These are phyloP conservation scores for Miscanthus lutarioriparius DNA, from an alignment of 176 grass and related monocot species.

Conservation along the genomic window DNA sequence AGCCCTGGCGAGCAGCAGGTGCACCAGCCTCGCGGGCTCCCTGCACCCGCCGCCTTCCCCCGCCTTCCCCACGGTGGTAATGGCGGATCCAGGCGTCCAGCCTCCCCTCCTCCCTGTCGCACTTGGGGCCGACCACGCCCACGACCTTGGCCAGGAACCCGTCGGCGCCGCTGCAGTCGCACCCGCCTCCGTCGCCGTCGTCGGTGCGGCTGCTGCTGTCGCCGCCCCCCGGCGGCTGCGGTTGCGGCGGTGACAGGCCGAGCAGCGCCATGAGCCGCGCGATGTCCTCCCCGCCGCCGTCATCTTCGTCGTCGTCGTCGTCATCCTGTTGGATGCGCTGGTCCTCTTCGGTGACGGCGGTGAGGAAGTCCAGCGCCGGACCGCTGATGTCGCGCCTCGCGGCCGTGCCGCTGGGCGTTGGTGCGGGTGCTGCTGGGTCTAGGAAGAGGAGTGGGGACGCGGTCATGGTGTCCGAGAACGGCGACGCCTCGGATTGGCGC, in stretches of 20 bases:
- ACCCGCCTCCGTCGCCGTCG: slow-evolving; percentile 14
- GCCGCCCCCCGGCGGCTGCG: background rate
- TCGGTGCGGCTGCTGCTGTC: background rate
- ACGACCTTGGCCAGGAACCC: slow-evolving; percentile 59
- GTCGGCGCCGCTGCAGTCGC: slow-evolving; percentile 55
- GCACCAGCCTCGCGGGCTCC: slow-evolving; percentile 69
- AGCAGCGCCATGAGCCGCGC: slow-evolving; percentile 54
- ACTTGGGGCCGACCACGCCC: slow-evolving; percentile 55
- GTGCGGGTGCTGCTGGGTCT: background rate
- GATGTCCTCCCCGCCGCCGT: slow-evolving; percentile 39
- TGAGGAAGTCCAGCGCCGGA: slow-evolving; percentile 56
- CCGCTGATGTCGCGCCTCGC: slow-evolving; percentile 30
- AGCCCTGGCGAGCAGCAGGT: slow-evolving; percentile 57
- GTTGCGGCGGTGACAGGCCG: slow-evolving; percentile 25
- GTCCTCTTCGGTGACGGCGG: slow-evolving; percentile 30
- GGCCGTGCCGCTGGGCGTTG: background rate
- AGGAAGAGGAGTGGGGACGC: slow-evolving; percentile 57
- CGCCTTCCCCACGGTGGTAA: slow-evolving; percentile 6
- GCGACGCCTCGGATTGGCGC: background rate
- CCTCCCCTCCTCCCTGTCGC: slow-evolving; percentile 55
- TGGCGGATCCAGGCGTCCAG: slow-evolving; percentile 59
- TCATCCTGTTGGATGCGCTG: background rate
- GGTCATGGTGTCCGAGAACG: slow-evolving; percentile 23
- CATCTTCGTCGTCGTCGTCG: background rate
- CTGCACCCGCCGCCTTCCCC: slow-evolving; percentile 23